Evolutionary conservation across 1,284 basidiomycete species (phyloP), one percentile per base, ranked within the genome.

Genomic region (Microbotryomycetes sp.): DNA sequence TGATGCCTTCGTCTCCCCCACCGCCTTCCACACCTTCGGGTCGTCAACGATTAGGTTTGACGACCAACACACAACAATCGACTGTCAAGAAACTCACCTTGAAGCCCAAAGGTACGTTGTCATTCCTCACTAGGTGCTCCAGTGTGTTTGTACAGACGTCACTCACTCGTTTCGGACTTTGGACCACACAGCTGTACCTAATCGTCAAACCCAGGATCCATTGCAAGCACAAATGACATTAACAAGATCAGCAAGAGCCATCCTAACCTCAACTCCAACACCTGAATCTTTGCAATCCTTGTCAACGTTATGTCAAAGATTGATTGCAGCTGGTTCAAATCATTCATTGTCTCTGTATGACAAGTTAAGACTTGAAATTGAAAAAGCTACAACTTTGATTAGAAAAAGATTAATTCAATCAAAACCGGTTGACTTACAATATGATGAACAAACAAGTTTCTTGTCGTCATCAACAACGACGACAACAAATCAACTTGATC

Each of bases 281-380:
- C 64, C 65, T 3, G 71, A 72, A 47, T 70, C 70, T 0, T 60
- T 72, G 9, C 67, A 71, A 54, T 58, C 70, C 0, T 62, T 73
- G 6, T 73, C 71, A 54, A 49, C 63, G 1, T 59, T 70, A 9
- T 72, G 71, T 52, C 68, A 72, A 58, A 58, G 58, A 3, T 61
- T 57, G 46, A 58, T 64, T 48, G 50, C 49, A 0, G 19, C 45
- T 14, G 67, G 66, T 3, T 22, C 62, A 2, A 47, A 54, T 3
- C 59, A 52, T 2, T 54, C 54, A 2, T 66, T 69, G 55, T 53
- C 49, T 3, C 54, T 73, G 12, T 73, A 73, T 56, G 72, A 72
- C 55, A 53, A 68, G 6, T 56, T 73, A 42, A 58, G 61, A 48
- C 62, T 72, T 36, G 72, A 73, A 54, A 47, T 72, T 25, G 72